Percentiles rank a stretch among this genome's conserved stretches.
Evolutionary conservation across 306 rosid species (phyloP).

Genomic region (Oxytropis ochrocephala): DNA sequence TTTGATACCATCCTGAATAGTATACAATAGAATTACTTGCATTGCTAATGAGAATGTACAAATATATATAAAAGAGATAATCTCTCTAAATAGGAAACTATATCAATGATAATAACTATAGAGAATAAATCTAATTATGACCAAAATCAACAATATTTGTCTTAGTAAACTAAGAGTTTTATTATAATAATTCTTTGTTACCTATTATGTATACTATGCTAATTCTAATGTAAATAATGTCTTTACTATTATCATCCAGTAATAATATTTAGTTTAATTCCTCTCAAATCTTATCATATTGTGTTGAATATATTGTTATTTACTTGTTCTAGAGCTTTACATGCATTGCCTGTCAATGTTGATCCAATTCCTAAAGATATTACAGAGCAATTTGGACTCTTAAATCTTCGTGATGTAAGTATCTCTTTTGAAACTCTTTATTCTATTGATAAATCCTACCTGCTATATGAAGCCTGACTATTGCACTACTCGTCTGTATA

Average conservation of each 20-base stretch:
- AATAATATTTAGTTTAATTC: background rate
- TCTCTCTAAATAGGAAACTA: no score
- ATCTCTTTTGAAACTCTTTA: slow-evolving; percentile 9
- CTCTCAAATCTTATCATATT: background rate
- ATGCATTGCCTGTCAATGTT: slow-evolving; percentile 53
- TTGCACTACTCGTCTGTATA: background rate
- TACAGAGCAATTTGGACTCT: slow-evolving; percentile 49
- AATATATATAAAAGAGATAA: no score
- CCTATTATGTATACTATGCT: background rate
- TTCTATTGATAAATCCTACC: slow-evolving; percentile 8
- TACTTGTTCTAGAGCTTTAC: slow-evolving; percentile 55
- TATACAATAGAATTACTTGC: no score
- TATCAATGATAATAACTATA: no score
- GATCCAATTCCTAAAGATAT: slow-evolving; percentile 83
- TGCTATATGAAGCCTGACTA: background rate
- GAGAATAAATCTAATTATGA: no score
- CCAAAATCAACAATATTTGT: no score
- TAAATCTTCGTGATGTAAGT: slow-evolving; percentile 74
- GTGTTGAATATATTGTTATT: background rate
- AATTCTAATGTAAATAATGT: background rate
- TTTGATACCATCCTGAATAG: no score
- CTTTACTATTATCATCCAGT: background rate
- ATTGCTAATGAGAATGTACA: no score
- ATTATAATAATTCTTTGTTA: background rate
- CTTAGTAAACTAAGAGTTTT: background rate